Evolutionary conservation across 441 rosid species (phyloP).

Genomic region (Gossypium trilobum): DNA sequence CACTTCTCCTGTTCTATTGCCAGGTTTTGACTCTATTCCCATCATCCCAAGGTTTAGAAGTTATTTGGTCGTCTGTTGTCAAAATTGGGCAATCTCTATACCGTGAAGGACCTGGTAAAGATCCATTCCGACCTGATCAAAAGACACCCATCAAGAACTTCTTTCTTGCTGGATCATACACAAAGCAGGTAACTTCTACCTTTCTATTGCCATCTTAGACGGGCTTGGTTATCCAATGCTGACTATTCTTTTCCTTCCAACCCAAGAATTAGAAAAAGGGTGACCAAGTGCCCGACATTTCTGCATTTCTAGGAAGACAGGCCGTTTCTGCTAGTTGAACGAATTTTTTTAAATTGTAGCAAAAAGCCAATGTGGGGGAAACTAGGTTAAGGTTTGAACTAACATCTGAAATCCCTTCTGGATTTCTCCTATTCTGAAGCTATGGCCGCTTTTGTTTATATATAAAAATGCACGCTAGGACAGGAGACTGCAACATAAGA

Average conservation of each 20-base stretch:
- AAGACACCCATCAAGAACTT: conserved; percentile 83
- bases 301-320: neutral
- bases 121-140: conserved; percentile 94
- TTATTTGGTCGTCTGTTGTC: conserved; percentile 87
- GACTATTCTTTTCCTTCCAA: neutral
- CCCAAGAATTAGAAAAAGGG: neutral
- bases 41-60: conserved; percentile 73
- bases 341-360: neutral
- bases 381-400: too few species aligned
- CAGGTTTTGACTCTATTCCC: conserved; percentile 82
- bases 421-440: too few species aligned
- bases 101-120: conserved; percentile 90
- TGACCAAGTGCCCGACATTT: neutral
- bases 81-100: conserved; percentile 86
- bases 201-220: neutral
- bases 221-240: neutral
- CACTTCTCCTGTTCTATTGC: neutral
- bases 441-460: too few species aligned
- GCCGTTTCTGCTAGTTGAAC: neutral
- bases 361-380: neutral
- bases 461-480: too few species aligned
- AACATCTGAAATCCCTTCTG: too few species aligned
- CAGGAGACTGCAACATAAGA: neutral
- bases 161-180: conserved; percentile 91
- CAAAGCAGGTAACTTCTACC: conserved; percentile 61